Evolutionary conservation across 495 filamentous ascomycete species (phyloP), one percentile per base, ranked within the genome.

Genomic region (Articulospora tetracladia): DNA sequence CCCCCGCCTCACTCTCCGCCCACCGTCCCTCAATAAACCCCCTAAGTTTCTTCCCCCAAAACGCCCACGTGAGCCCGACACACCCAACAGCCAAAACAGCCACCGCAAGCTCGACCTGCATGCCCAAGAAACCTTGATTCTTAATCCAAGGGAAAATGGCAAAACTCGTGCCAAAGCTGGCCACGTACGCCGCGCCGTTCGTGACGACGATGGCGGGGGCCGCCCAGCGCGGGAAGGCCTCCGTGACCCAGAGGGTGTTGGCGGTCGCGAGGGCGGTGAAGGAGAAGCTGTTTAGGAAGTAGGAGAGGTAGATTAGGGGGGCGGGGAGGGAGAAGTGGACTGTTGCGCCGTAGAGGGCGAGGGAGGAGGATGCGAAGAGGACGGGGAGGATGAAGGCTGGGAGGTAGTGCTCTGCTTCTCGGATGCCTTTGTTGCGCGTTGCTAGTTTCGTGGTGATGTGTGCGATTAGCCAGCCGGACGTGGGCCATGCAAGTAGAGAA

Each of bases 401-500:
- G 25, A 62, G 60, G 44, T 62, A 62, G 47, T 62, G 54, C 34
- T 62, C 60, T 23, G 54, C 60, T 20, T 62, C 54, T 30, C 53
- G 54, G 8, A 62, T 32, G 13, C 60, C 60, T 12, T 20, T 22
- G 27, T 62, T 62, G 17, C 41, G 39, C 54, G 58, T 53, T 27
- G 48, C 34, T 2, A 57, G 54, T 11, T 30, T 26, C 13, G 24
- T n/a, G 4, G 39, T 52, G 27, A 62, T 19, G 36, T 36, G 23
- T 4, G 44, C n/a, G 2, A 53, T 62, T n/a, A 57, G 23, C 13
- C 41, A n/a, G 3, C 71, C 74, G 1, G 76, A 62, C 0, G 73
- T 50, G 7, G 75, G 75, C 17, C 75, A 66, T 8, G 70, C 74
- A 6, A 72, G 26, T 0, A 76, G 41, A 10, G 72, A 60, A 11